These are phyloP conservation scores for Talaromyces rugulosus DNA, from an alignment of 2,329 filamentous ascomycete species.

Conservation along the genomic window DNA sequence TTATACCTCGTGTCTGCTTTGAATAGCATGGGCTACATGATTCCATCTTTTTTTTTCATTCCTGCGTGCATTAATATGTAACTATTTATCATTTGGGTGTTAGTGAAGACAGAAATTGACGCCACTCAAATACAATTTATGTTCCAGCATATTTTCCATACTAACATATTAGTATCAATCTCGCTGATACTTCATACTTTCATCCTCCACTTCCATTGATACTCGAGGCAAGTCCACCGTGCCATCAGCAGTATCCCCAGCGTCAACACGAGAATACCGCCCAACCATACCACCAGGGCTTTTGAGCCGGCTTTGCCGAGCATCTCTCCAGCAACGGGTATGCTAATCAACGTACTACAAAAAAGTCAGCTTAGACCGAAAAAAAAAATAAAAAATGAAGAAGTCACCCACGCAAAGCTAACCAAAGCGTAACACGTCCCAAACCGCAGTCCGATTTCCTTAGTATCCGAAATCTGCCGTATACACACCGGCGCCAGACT, in stretches of 20 bases:
- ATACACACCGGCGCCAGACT: slow-evolving; percentile 44
- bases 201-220: slow-evolving; percentile 35
- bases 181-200: slow-evolving; percentile 23
- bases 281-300: slow-evolving; percentile 44
- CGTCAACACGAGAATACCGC: slow-evolving; percentile 38
- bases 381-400: not conserved
- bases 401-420: slow-evolving; percentile 37
- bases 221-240: slow-evolving; percentile 36
- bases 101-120: not conserved
- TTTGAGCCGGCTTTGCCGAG: slow-evolving; percentile 43
- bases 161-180: not conserved
- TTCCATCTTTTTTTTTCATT: not conserved
- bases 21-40: not conserved
- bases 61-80: slow-evolving; percentile 1
- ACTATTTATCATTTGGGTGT: not conserved
- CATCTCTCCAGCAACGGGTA: slow-evolving; percentile 48
- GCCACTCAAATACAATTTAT: not conserved
- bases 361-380: not conserved
- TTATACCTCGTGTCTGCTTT: not conserved
- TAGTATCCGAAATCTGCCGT: slow-evolving; percentile 44
- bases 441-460: slow-evolving; percentile 46
- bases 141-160: not conserved
- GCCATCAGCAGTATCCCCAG: slow-evolving; percentile 30
- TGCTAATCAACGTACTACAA: slow-evolving; percentile 40
- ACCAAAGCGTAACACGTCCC: slow-evolving; percentile 49